Conservation (phyloP, 257 asterid species). For the Solanum tarijense region DNA sequence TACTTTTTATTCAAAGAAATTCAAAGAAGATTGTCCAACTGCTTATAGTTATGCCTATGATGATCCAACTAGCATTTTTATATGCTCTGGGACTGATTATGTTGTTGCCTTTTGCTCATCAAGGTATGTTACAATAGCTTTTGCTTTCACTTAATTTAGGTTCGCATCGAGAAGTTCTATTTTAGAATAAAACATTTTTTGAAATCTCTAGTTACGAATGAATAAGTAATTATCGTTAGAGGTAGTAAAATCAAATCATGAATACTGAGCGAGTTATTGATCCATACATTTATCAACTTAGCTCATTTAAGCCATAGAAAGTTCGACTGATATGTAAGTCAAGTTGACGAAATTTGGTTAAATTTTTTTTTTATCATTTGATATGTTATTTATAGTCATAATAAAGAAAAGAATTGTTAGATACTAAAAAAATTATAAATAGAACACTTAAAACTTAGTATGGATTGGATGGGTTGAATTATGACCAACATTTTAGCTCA, state of each 20-base stretch:
- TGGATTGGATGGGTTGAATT: not conserved
- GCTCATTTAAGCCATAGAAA: too few relatives aligned
- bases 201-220: not conserved
- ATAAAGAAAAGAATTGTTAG: too few relatives aligned
- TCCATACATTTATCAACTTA: too few relatives aligned
- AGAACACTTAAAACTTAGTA: not conserved
- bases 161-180: not conserved
- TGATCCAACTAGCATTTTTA: slow-evolving; percentile 74
- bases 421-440: too few relatives aligned
- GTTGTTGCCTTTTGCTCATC: slow-evolving; percentile 61
- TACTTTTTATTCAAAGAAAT: slow-evolving; percentile 57
- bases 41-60: slow-evolving; percentile 94
- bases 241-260: not conserved
- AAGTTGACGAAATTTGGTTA: too few relatives aligned
- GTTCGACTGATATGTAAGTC: not conserved
- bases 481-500: not conserved
- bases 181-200: not conserved
- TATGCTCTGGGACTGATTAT: slow-evolving; percentile 61
- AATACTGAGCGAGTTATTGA: not conserved
- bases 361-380: too few relatives aligned
- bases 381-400: too few relatives aligned
- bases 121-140: slow-evolving; percentile 23
- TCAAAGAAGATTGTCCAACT: slow-evolving; percentile 67
- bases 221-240: not conserved
- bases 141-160: not conserved